Conservation (phyloP, 345 rosid species). For the Balakata baccata region DNA sequence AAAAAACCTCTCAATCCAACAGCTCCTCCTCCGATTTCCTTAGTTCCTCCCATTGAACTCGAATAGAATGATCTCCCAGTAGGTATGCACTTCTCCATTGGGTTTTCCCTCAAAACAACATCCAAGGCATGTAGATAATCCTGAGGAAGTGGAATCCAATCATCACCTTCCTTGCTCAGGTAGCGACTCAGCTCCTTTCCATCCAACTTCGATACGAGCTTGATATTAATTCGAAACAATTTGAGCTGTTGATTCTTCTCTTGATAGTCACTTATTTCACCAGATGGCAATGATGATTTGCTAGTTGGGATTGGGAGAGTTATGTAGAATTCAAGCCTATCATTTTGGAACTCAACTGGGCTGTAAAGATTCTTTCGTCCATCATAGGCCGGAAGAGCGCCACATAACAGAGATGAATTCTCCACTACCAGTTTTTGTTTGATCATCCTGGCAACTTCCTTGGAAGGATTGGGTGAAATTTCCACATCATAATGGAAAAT, state of each 20-base stretch:
- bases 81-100: conserved; percentile 69
- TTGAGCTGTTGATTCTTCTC: conserved; percentile 55
- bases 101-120: conserved; percentile 81
- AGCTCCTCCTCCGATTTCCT: conserved; percentile 90
- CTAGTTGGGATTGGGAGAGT: conserved; percentile 72
- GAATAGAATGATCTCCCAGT: conserved; percentile 83
- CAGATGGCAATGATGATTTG: conserved; percentile 28
- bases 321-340: conserved; percentile 78
- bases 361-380: conserved; percentile 81
- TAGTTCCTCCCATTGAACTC: conserved; percentile 65
- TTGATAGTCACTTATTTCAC: conserved; percentile 36
- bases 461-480: conserved; percentile 75
- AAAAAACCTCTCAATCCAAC: conserved; percentile 89
- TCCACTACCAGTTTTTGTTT: conserved; percentile 69
- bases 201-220: conserved; percentile 76
- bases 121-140: conserved; percentile 92
- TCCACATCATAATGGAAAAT: conserved; percentile 92
- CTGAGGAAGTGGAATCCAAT: conserved; percentile 80
- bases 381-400: conserved; percentile 73
- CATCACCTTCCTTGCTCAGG: conserved; percentile 63
- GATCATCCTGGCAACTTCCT: conserved; percentile 78
- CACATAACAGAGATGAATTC: conserved; percentile 51
- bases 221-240: conserved; percentile 64
- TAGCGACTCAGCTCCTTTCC: conserved; percentile 63
- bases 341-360: conserved; percentile 74